Base-by-base conservation (phyloP, 2,329 filamentous ascomycete species). In the Hansfordia pulvinata region DNA sequence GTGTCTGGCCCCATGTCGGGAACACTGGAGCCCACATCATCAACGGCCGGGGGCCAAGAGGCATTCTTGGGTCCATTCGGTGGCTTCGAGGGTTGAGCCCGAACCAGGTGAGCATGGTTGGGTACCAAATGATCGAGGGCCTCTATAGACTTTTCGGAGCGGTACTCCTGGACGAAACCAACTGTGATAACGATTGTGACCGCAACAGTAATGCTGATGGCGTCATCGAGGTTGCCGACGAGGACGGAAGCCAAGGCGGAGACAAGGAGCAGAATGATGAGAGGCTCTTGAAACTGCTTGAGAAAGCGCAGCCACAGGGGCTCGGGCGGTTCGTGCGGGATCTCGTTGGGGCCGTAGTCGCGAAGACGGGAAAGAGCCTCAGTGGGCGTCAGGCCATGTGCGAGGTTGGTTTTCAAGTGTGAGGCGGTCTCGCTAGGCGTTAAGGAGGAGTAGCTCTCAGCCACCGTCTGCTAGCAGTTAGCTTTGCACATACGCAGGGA, bases 151-250 rank as follows among this genome's bases (percentile, higher is more conserved):
- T 98, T 92, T 50, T 98, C 90, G 6, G 90, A 96, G 32, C 90
- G 69, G 51, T 98, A 98, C 54, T 98, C 90, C 49, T 98, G 90
- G 27, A 96, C 74, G 41, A 98, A 98, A 2, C 88, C 90, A 21
- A 98, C 90, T 0, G 79, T 80, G 14, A 98, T 86, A 5, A 98
- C 90, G 40, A 98, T 98, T 15, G 86, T 93, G 13, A 98, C 90
- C 2, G 90, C 90, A 17, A 93, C 76, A 0, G 88, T 81, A 45
- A 98, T 98, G 52, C 88, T 96, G 42, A 98, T 59, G 5, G 88
- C 88, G 56, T 98, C 92, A 42, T 96, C 88, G 46, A 77, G 75
- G 46, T 98, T 98, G 27, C 86, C 85, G 52, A 98, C 78, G 22
- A 96, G 54, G 25, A 96, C 71, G 0, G 88, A 96, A 20, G 93